Evolutionary conservation across 441 rosid species (phyloP), one percentile per base, ranked within the genome.

Genomic region (Euphorbia celastroides): DNA sequence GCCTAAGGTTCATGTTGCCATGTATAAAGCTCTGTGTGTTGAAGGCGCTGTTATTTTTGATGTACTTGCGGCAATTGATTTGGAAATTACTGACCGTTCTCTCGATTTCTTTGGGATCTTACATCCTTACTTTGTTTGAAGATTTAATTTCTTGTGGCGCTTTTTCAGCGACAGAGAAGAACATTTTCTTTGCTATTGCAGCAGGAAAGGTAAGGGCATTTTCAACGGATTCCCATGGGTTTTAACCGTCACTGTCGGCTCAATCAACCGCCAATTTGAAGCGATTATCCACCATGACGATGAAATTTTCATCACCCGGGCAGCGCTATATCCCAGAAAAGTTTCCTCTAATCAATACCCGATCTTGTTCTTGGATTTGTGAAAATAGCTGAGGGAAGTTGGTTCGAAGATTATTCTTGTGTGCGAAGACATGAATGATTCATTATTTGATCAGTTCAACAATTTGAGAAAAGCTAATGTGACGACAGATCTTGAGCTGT

Each of bases 201-300:
- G 96, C 96, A 0, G 98, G 98, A 32, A 92, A 92, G 72, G 78
- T 0, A 67, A 41, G 65, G 82, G 90, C 3, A 83, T 90, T 0
- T 86, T 82, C 7, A 92, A 92, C 66, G 83, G 92, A 19, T 88
- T 88, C 23, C 98, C 98, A 7, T 92, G 98, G 98, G 82, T 86
- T 27, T 14, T 88, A 57, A 90, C 96, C 7, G 92, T 90, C 1
- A 92, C 91, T 32, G 97, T 93, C 0, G 87, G 92, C 0, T 84
- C 90, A 0, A 20, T 90, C 3, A 93, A 92, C 51, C 77, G 98
- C 36, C 86, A 86, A 65, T 90, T 86, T 48, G 70, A 78, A 0
- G 89, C 89, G 0, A 75, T 79, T 72, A 84, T 75, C 3, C 71
- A 75, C 48, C 82, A 89, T 19, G 92, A 87, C 4, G 83, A 84